A percentile compares a stretch with the other conserved stretches of the same genome.
Evolutionary conservation across 768 basidiomycete species (phyloP).

Genomic region (Leccinum barrowsii): DNA sequence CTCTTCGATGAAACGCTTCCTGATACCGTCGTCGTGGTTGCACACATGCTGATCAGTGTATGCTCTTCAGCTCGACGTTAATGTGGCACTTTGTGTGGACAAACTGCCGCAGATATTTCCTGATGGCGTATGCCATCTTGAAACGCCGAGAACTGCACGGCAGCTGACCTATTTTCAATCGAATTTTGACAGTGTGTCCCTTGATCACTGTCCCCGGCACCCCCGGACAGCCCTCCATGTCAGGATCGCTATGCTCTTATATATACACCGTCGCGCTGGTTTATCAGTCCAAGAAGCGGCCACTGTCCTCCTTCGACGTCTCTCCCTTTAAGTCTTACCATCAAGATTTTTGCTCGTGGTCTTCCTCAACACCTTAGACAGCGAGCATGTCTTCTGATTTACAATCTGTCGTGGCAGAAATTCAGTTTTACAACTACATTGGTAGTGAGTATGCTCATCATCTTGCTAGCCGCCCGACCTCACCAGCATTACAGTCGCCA

Average conservation of each 20-base stretch:
- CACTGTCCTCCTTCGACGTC: neutral
- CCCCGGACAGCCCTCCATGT: neutral
- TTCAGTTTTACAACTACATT: constrained; percentile 11
- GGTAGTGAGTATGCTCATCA: constrained; percentile 3
- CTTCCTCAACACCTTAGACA: neutral
- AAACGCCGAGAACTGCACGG: neutral
- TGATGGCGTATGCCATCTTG: neutral
- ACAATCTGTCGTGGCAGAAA: neutral
- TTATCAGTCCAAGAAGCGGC: neutral
- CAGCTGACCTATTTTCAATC: neutral
- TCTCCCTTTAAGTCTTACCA: neutral
- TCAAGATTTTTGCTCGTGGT: neutral
- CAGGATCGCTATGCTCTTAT: neutral
- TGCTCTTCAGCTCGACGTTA: neutral
- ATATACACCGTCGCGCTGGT: neutral
- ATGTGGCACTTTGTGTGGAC: neutral
- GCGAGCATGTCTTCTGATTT: constrained; percentile 5
- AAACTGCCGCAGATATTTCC: neutral
- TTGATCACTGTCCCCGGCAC: neutral
- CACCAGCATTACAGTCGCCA: constrained; percentile 11
- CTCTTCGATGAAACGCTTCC: neutral
- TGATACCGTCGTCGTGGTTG: neutral
- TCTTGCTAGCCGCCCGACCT: neutral
- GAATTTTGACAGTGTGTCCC: neutral
- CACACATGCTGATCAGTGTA: neutral